phyloP scores from a whole-genome alignment of 2,329 filamentous ascomycete species.

The Colletotrichum lini region DNA sequence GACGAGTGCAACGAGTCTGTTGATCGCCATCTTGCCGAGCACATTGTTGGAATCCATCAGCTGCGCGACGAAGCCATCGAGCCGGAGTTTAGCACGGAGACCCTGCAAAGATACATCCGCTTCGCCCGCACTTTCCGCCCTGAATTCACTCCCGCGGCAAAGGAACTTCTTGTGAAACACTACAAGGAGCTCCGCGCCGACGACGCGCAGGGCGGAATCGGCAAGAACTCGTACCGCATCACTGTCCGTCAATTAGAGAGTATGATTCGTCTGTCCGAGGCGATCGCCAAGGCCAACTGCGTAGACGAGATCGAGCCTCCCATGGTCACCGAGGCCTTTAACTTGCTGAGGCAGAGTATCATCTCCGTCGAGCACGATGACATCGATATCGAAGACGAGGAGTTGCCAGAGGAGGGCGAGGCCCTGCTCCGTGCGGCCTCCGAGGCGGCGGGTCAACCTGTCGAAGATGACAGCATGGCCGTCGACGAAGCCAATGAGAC shows the following conservation, averaged over 20 bases:
- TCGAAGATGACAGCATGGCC: constrained; percentile 60
- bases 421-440: constrained; percentile 58
- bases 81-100: constrained; percentile 96
- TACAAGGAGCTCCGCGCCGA: constrained; percentile 97
- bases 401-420: constrained; percentile 62
- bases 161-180: constrained; percentile 85
- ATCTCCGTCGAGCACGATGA: constrained; percentile 99
- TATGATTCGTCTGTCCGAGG: constrained; percentile 94
- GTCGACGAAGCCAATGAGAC: constrained; percentile 53
- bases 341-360: constrained; percentile 92
- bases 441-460: constrained; percentile 61
- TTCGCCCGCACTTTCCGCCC: constrained; percentile 96
- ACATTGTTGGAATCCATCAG: constrained; percentile 96
- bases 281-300: constrained; percentile 98
- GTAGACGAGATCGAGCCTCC: constrained; percentile 87
- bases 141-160: constrained; percentile 90
- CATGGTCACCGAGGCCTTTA: constrained; percentile 94
- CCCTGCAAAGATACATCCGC: constrained; percentile 96
- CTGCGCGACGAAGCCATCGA: constrained; percentile 91
- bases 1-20: constrained; percentile 96
- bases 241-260: constrained; percentile 96
- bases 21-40: constrained; percentile 91
- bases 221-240: constrained; percentile 96
- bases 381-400: constrained; percentile 87
- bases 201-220: constrained; percentile 93